These are phyloP conservation scores for Auricularia cornea DNA, from an alignment of 768 basidiomycete species.

Conservation along the genomic window DNA sequence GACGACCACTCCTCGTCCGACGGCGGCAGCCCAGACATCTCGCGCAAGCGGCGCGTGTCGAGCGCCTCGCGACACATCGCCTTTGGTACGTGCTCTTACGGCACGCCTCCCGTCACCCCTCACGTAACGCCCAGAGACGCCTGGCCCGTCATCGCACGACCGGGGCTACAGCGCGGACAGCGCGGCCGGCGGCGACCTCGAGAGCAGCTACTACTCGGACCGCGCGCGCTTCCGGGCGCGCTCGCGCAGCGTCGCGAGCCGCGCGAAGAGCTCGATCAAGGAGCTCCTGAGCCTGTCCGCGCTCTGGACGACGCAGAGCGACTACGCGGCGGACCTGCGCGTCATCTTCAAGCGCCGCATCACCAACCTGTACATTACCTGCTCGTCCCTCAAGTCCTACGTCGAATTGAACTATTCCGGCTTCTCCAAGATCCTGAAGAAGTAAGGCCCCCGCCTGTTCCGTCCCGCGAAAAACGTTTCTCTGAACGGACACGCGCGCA, in stretches of 20 bases:
- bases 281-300: neutral
- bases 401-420: conserved; percentile 89
- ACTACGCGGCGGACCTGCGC: conserved; percentile 76
- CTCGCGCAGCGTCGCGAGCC: neutral
- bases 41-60: neutral
- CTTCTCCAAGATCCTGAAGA: conserved; percentile 92
- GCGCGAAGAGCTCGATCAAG: neutral
- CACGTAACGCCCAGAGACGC: neutral
- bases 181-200: neutral
- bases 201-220: neutral
- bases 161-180: neutral
- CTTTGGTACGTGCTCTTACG: neutral
- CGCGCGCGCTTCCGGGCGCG: neutral
- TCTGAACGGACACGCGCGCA: conserved; percentile 24
- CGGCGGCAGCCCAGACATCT: neutral
- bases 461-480: neutral
- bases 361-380: conserved; percentile 68
- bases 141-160: neutral
- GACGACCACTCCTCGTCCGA: conserved; percentile 24
- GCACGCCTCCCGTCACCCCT: neutral
- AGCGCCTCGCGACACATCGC: neutral
- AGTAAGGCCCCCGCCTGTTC: conserved; percentile 40
- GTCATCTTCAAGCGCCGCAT: conserved; percentile 86
- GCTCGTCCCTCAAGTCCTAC: conserved; percentile 73
- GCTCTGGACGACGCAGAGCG: conserved; percentile 73